Evolutionary conservation across 2,329 filamentous ascomycete species (phyloP), one percentile per base, ranked within the genome.

Genomic region (Berkeleyomyces basicola): DNA sequence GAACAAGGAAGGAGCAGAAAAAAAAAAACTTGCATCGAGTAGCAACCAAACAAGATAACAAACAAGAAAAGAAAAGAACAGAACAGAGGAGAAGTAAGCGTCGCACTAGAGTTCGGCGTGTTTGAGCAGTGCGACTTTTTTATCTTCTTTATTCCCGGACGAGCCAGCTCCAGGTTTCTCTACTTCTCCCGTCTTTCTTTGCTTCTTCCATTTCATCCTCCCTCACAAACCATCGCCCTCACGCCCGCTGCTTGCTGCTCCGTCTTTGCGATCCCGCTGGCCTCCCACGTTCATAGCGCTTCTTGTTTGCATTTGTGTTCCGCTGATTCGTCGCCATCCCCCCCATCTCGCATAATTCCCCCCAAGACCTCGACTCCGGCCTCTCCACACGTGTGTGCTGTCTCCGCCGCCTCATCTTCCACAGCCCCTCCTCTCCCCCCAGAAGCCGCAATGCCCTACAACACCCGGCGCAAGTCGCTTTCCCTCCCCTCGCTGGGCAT

Each of bases 401-500:
- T 23, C 23, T 23, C 23, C 23, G 23, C 55, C 61, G 43, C 58
- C 61, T 64, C 53, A 65, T 62, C 23, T n/a, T 40, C 58, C 39
- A 58, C 16, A 58, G 16, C 55, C 44, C 53, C 11, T 23, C 53
- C 37, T 14, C 33, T 42, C 11, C 42, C 11, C 51, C 23, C 23
- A 23, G 23, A 23, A 23, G 23, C 23, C 23, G 23, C 23, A 23
- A 96, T 96, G 90, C 87, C 87, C 71, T 96, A 96, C 80, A 96
- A 96, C 75, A 97, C 92, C 68, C 88, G 92, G 76, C 86, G 91
- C 75, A 97, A 97, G 79, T 96, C 90, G 71, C 79, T 99, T 68
- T 96, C 91, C 66, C 79, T 97, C 71, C 88, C 90, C 65, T 95
- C 90, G 68, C 82, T 97, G 70, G 93, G 93, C 72, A 96, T 97